Conservation (phyloP, 352 stramenopile species). For the Phytophthora pisi region DNA sequence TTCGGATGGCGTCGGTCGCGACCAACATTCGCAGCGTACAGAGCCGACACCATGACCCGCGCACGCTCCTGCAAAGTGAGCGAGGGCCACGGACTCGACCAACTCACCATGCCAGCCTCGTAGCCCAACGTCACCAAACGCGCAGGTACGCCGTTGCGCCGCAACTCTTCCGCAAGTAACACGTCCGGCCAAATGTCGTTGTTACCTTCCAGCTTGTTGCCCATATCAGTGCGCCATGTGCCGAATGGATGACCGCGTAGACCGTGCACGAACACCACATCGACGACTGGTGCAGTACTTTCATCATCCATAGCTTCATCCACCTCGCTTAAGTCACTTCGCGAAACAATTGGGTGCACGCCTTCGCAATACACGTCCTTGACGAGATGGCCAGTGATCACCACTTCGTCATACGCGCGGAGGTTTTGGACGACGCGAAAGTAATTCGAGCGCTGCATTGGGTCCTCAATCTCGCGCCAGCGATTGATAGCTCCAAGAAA, state of each 20-base stretch:
- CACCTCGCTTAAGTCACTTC: slow-evolving; percentile 9
- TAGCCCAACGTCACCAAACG: slow-evolving; percentile 81
- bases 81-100: slow-evolving; percentile 87
- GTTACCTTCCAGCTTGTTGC: slow-evolving; percentile 50
- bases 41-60: slow-evolving; percentile 69
- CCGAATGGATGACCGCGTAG: slow-evolving; percentile 81
- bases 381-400: slow-evolving; percentile 34
- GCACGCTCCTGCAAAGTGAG: slow-evolving; percentile 77
- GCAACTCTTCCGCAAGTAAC: slow-evolving; percentile 64
- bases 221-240: slow-evolving; percentile 85
- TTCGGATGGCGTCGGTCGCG: slow-evolving; percentile 19
- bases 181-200: slow-evolving; percentile 82
- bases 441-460: slow-evolving; percentile 78
- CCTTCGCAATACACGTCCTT: slow-evolving; percentile 77
- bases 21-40: slow-evolving; percentile 76
- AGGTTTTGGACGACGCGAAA: slow-evolving; percentile 78
- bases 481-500: slow-evolving; percentile 46
- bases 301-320: slow-evolving; percentile 9
- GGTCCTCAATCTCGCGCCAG: slow-evolving; percentile 56
- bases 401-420: slow-evolving; percentile 56
- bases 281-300: slow-evolving; percentile 35
- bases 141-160: slow-evolving; percentile 45
- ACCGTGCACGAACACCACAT: slow-evolving; percentile 87
- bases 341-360: slow-evolving; percentile 75
- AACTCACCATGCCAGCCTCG: slow-evolving; percentile 84